Evolutionary conservation across 176 grass and related monocot species (phyloP), one percentile per base, ranked within the genome.

Genomic region (Oropetium thomaeum): DNA sequence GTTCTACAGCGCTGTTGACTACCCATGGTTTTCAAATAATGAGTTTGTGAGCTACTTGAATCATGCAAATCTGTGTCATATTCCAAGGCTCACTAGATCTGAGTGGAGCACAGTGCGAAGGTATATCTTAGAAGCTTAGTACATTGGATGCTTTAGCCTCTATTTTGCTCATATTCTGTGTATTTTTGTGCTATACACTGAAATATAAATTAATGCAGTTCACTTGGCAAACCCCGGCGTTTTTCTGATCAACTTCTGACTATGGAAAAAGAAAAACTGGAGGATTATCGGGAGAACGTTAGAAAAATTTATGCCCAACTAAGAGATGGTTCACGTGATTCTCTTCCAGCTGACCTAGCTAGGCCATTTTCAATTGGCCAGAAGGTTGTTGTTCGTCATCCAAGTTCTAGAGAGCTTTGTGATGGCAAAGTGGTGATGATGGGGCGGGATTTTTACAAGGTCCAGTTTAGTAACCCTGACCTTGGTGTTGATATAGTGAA

Each of bases 1-100:
- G 91, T 93, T 93, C 76, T 90, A 93, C 70, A 90, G 91, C 2
- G 73, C 87, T 68, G 77, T 93, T 76, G 91, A 93, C 87, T 93
- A 90, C 77, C 84, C 87, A 85, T 93, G 91, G 87, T 93, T 93
- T 90, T 66, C 79, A 60, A 51, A 82, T 79, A 93, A 81, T 69
- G 87, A 90, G 41, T 93, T 87, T 77, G 74, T 83, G 59, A 76
- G 52, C 64, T 90, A 90, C 58, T 79, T 93, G 40, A 82, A 87
- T 82, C 71, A 82, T 85, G 87, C 82, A 79, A 79, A 74, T 3
- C 68, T 90, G 48, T 81, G 87, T 44, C 90, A 93, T 37, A 27
- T 90, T 15, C 72, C 68, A 58, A 87, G 70, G 77, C 62, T 93
- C 27, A 90, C 87, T 58, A 85, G 81, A 68, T 73, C 64, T 60